These are phyloP conservation scores for Chenopodium berlandieri DNA, from an alignment of 148 eudicot species.

Conservation along the genomic window DNA sequence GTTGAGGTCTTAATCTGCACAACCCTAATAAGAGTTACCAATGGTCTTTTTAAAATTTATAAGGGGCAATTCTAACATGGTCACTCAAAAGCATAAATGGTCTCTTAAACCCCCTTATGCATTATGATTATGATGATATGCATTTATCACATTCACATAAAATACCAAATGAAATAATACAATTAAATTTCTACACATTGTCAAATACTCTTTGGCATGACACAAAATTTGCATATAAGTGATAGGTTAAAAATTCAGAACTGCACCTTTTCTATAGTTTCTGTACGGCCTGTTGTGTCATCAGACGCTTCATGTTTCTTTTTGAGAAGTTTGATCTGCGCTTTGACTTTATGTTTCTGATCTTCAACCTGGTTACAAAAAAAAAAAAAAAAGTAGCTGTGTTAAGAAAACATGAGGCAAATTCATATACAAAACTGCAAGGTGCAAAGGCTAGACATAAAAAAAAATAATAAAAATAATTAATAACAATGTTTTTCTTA, in stretches of 20 bases:
- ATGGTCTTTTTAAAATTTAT: not conserved
- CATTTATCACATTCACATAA: not conserved
- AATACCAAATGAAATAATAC: not conserved
- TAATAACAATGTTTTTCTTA: too few species aligned
- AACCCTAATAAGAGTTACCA: not conserved
- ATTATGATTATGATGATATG: not conserved
- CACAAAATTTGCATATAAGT: not conserved
- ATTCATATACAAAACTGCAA: not conserved
- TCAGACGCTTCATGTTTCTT: constrained; percentile 40
- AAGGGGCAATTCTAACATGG: not conserved
- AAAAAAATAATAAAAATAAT: too few species aligned
- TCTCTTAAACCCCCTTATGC: too few species aligned
- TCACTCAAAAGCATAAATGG: not conserved
- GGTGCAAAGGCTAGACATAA: not conserved
- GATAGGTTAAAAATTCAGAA: not conserved
- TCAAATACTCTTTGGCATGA: not conserved
- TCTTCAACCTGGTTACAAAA: constrained; percentile 35
- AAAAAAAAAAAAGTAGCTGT: not conserved
- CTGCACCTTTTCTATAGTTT: constrained; percentile 34
- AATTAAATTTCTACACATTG: not conserved
- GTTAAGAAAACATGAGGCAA: not conserved
- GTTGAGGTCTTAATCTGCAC: too few species aligned
- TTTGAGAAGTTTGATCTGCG: constrained; percentile 41
- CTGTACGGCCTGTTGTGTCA: constrained; percentile 22
- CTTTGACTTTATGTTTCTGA: constrained; percentile 27